A percentile compares a stretch with the other conserved stretches of the same genome.
Evolutionary conservation across 768 basidiomycete species (phyloP).

Genomic region (Tylopilus sp.): DNA sequence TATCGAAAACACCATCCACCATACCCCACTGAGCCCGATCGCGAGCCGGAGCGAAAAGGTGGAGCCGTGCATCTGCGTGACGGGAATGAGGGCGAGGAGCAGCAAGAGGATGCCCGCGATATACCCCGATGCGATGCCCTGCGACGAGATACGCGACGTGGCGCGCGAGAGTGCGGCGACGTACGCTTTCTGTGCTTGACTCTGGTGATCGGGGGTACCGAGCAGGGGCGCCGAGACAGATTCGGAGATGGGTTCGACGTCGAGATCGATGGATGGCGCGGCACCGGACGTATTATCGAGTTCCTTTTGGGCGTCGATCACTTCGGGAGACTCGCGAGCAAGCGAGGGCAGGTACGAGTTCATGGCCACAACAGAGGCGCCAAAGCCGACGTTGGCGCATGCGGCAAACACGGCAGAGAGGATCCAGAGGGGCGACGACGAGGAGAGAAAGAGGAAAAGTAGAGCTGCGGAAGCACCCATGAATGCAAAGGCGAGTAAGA

Average conservation of each 20-base stretch:
- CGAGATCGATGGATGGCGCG: constrained; percentile 19
- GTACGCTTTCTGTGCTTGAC: constrained; percentile 39
- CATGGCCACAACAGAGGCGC: constrained; percentile 82
- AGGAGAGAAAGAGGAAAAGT: constrained; percentile 70
- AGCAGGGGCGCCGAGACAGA: constrained; percentile 39
- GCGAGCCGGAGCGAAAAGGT: constrained; percentile 79
- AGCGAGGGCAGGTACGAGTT: constrained; percentile 84
- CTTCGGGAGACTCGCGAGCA: constrained; percentile 63
- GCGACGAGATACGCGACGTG: constrained; percentile 79
- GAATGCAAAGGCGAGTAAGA: constrained; percentile 73
- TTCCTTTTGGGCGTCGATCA: constrained; percentile 39
- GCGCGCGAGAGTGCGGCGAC: constrained; percentile 60
- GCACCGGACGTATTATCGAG: constrained; percentile 10
- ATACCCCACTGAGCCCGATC: constrained; percentile 79
- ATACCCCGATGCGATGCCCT: constrained; percentile 86
- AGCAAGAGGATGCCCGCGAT: constrained; percentile 76
- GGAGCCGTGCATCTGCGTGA: constrained; percentile 66
- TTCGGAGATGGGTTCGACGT: constrained; percentile 2
- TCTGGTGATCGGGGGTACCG: constrained; percentile 14
- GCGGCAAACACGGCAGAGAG: constrained; percentile 68
- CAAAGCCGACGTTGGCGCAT: constrained; percentile 81
- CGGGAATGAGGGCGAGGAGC: constrained; percentile 73
- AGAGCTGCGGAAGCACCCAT: constrained; percentile 67
- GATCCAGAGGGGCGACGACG: constrained; percentile 66
- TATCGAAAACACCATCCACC: constrained; percentile 84